Conservation (phyloP, 164 flowering plant genomes). For the Cinnamomum chago region DNA sequence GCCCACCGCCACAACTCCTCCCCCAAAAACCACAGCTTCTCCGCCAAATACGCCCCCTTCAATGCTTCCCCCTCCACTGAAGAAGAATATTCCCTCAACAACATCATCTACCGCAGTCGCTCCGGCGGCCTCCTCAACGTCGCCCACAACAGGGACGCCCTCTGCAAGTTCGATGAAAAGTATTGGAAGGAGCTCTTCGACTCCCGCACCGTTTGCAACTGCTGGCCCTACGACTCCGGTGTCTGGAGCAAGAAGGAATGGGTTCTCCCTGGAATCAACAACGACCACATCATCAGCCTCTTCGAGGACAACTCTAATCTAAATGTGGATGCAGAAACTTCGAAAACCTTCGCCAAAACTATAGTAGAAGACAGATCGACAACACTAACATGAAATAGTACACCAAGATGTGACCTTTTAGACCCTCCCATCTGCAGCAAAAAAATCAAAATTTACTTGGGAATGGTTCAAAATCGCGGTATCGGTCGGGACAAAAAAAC, state of each 20-base stretch:
- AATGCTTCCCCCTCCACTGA: conserved; percentile 38
- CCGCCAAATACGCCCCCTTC: conserved; percentile 84
- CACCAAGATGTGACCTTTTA: conserved; percentile 64
- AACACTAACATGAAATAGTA: conserved; percentile 44
- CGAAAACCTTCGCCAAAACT: conserved; percentile 55
- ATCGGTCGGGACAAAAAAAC: no score
- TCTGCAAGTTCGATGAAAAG: conserved; percentile 51
- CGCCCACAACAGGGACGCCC: conserved; percentile 68
- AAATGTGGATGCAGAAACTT: conserved; percentile 52
- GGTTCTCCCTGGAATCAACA: conserved; percentile 80
- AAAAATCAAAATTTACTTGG: conserved; percentile 5
- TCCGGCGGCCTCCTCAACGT: conserved; percentile 90
- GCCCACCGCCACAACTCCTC: conserved; percentile 39
- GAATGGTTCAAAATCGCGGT: neutral
- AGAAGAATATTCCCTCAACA: conserved; percentile 84
- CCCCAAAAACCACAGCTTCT: conserved; percentile 40
- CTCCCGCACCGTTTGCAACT: conserved; percentile 72
- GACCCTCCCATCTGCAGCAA: conserved; percentile 63
- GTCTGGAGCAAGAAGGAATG: conserved; percentile 93
- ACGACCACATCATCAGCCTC: conserved; percentile 64
- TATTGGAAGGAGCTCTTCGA: conserved; percentile 78
- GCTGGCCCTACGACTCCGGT: conserved; percentile 91
- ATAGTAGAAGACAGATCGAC: conserved; percentile 36
- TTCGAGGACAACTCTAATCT: conserved; percentile 86
- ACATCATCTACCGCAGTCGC: conserved; percentile 71